Evolutionary conservation across 352 stramenopile species (phyloP).

Genomic region (Phytopythium vexans): DNA sequence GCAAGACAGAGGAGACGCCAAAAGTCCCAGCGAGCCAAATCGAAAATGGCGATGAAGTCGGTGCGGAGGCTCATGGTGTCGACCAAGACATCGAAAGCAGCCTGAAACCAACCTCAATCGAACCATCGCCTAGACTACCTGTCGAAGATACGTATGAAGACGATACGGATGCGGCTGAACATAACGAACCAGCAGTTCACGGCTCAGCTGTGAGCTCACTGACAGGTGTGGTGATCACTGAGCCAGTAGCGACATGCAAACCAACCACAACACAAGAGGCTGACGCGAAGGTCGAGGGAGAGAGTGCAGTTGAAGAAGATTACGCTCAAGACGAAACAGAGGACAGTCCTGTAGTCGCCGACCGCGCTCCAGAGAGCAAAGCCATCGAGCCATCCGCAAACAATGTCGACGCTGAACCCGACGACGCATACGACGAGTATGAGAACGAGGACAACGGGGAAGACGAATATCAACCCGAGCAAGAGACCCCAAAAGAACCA

Average conservation of each 20-base stretch:
- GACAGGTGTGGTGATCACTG: not conserved
- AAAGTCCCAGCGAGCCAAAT: not conserved
- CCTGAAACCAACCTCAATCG: not conserved
- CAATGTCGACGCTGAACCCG: conserved; percentile 10
- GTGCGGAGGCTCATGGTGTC: conserved; percentile 1
- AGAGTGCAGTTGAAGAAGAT: not conserved
- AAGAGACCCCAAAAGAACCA: not conserved
- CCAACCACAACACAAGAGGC: not conserved
- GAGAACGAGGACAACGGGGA: conserved; percentile 35
- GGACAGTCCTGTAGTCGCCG: not conserved
- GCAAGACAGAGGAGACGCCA: too few relatives aligned
- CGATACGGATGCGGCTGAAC: conserved; percentile 28
- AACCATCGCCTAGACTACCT: not conserved
- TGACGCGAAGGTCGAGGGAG: not conserved
- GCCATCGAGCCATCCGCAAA: not conserved
- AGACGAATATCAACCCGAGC: conserved; percentile 5
- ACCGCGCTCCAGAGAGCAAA: not conserved
- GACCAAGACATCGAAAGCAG: conserved; percentile 5
- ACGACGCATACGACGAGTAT: conserved; percentile 50
- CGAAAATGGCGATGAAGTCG: not conserved
- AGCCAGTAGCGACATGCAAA: not conserved
- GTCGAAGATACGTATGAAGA: conserved; percentile 9
- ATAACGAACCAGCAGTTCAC: conserved; percentile 11
- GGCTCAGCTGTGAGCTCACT: conserved; percentile 1
- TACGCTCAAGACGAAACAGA: conserved; percentile 1